These are phyloP conservation scores for Alternaria ventricosa DNA, from an alignment of 2,329 filamentous ascomycete species.

Conservation along the genomic window DNA sequence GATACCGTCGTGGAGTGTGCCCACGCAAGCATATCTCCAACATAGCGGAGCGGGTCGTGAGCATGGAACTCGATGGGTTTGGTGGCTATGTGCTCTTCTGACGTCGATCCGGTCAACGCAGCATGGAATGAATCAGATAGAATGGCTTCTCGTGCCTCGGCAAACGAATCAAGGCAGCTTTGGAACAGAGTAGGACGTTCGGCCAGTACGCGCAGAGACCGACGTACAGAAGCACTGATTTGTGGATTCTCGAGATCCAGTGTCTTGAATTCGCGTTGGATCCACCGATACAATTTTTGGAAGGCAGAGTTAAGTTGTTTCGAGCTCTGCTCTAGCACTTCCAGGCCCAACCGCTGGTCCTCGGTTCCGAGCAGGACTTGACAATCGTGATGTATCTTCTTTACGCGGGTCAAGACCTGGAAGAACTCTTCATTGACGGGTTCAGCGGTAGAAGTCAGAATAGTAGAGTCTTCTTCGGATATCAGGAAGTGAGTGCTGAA, in stretches of 20 bases:
- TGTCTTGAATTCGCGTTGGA: constrained; percentile 90
- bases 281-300: constrained; percentile 95
- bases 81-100: constrained; percentile 60
- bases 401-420: constrained; percentile 74
- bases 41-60: constrained; percentile 88
- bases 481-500: constrained; percentile 86
- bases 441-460: constrained; percentile 77
- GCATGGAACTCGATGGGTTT: constrained; percentile 95
- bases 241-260: constrained; percentile 94
- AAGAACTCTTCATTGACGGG: constrained; percentile 90
- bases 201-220: constrained; percentile 83
- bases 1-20: constrained; percentile 92
- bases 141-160: constrained; percentile 84
- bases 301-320: constrained; percentile 87
- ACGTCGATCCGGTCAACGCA: constrained; percentile 77
- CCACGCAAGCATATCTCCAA: constrained; percentile 98
- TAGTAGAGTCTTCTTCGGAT: constrained; percentile 78
- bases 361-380: constrained; percentile 89
- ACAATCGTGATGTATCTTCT: constrained; percentile 86
- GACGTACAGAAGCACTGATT: constrained; percentile 82
- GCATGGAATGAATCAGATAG: constrained; percentile 88
- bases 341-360: constrained; percentile 83
- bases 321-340: constrained; percentile 90
- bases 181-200: constrained; percentile 91
- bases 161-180: constrained; percentile 90